These are phyloP conservation scores for Epichloe scottii DNA, from an alignment of 2,329 filamentous ascomycete genomes.

Conservation along the genomic window DNA sequence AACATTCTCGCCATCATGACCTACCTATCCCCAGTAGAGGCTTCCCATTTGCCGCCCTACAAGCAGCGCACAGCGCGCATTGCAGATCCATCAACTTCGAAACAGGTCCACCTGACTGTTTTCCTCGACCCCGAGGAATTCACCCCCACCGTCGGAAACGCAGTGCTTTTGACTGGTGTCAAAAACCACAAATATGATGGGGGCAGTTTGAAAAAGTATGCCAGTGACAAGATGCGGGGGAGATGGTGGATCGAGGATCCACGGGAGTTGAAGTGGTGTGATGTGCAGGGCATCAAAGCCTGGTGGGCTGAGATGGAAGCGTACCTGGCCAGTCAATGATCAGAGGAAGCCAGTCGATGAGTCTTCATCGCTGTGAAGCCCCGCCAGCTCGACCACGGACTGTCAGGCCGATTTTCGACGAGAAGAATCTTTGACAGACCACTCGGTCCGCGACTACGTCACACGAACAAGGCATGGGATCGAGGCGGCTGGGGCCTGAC, in stretches of 20 bases:
- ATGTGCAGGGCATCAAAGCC: conserved; percentile 28
- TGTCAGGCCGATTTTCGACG: neutral
- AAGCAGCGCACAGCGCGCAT: conserved; percentile 40
- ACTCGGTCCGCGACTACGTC: conserved; percentile 16
- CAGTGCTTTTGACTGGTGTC: conserved; percentile 39
- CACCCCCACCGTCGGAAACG: conserved; percentile 32
- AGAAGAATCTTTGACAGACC: neutral
- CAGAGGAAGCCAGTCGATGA: conserved; percentile 3
- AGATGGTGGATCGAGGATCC: conserved; percentile 42
- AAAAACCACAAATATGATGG: conserved; percentile 46
- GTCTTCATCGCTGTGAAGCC: neutral
- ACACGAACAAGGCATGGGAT: conserved; percentile 1
- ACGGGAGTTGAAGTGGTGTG: conserved; percentile 34
- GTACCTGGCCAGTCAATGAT: conserved; percentile 3
- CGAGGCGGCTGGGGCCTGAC: conserved; percentile 21
- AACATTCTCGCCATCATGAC: conserved; percentile 40
- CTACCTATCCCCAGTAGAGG: conserved; percentile 33
- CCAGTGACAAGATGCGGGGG: conserved; percentile 24
- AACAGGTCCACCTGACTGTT: conserved; percentile 40
- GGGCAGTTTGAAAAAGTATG: conserved; percentile 32
- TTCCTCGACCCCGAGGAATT: conserved; percentile 41
- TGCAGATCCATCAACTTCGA: conserved; percentile 36
- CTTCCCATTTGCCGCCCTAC: conserved; percentile 35
- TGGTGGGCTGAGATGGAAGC: conserved; percentile 30
- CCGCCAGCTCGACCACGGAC: neutral